Base-by-base conservation (phyloP, 192 early-diverging fungal genomes). In the Podila epicladia region DNA sequence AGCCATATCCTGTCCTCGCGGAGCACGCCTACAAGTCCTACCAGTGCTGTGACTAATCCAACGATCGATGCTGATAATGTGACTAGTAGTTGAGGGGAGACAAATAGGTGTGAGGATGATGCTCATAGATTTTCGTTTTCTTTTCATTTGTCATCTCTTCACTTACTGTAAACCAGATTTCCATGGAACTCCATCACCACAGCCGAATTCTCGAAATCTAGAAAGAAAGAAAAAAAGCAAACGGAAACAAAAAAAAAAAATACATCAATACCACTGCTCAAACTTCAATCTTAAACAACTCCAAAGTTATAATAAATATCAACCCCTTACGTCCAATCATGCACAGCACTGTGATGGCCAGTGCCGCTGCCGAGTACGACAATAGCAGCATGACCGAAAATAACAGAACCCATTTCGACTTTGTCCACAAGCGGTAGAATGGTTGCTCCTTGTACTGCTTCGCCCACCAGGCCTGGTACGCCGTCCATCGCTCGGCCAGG, bases 1-100 rank as follows among this genome's bases (percentile, higher is more conserved):
- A 86, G 68, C 51, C 59, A 70, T 31, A 57, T 64, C 64, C 84
- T 70, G 35, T 80, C 71, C 49, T 79, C 73, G 7, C 45, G 65
- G 8, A 85, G 31, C 17, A 80, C 57, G 24, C 84, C 84, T 24
- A 74, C 48, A 2, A 83, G 45, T 0, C 84, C 84, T 1, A 85
- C 35, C 13, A 69, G 1, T 24, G 82, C 63, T 11, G 58, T 68
- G 5, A 60, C 13, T 20, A 83, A 60, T 6, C 82, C 75, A 1
- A 75, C 15, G 7, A 73, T 19, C 0, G 75, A 69, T 49, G 55
- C 74, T 2, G 65, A 72, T 9, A 76, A 59, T 26, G 72, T 17
- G 28, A 85, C 82, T 85, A 55, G 41, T 62, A 63, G 64, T n/a
- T 41, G 15, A 32, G 49, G 51, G 20, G 1, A 59, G 24, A 35